Evolutionary conservation across 495 filamentous ascomycete species (phyloP).

Genomic region (Penicillium verhagenii): DNA sequence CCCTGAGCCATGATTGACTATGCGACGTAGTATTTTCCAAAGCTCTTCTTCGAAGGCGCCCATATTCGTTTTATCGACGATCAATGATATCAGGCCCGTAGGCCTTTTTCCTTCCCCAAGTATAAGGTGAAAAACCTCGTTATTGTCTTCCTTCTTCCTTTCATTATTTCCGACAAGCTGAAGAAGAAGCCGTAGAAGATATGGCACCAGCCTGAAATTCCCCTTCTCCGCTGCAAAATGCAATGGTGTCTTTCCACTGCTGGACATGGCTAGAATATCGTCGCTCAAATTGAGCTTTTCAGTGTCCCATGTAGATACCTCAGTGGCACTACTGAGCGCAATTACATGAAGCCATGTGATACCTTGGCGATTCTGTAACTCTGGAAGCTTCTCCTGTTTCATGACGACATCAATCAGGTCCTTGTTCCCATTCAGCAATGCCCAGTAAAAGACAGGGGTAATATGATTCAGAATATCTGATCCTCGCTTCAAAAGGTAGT

Average conservation of each 20-base stretch:
- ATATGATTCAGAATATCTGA: no score
- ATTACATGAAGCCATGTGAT: not conserved
- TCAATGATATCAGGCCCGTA: no score
- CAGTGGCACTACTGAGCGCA: no score
- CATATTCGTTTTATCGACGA: not conserved
- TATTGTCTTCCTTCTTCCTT: not conserved
- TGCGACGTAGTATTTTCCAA: not conserved
- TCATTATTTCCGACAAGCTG: not conserved
- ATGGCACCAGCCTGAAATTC: not conserved
- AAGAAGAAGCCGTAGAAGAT: not conserved
- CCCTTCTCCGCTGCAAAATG: not conserved
- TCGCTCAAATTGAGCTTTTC: not conserved
- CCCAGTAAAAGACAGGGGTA: no score
- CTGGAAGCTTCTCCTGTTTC: no score
- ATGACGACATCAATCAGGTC: no score
- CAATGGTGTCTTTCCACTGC: not conserved
- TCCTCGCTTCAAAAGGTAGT: no score
- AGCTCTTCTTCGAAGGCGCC: not conserved
- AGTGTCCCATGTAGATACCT: not conserved
- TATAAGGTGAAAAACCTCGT: no score
- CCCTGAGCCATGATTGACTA: not conserved
- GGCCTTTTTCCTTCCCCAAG: no score
- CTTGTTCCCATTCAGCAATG: no score
- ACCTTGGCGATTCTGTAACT: not conserved
- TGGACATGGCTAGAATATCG: not conserved